Percentiles rank a stretch among this genome's conserved stretches.
Conservation (phyloP, 192 early-diverging fungal species). For the Piromyces sp. region DNA sequence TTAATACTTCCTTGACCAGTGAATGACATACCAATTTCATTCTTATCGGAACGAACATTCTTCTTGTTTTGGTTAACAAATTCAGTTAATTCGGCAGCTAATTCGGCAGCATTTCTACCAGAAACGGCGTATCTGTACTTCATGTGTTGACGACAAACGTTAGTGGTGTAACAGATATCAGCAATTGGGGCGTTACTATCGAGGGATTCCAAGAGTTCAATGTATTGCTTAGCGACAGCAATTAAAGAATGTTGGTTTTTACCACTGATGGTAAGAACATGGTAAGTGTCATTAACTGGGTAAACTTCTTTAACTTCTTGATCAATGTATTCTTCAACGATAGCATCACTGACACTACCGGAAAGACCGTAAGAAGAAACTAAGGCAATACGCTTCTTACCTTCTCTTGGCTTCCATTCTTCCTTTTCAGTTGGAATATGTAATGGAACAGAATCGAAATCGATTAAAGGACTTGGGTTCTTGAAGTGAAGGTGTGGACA, state of each 20-base stretch:
- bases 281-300: constrained; percentile 2
- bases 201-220: neutral
- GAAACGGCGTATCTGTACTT: neutral
- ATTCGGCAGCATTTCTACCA: neutral
- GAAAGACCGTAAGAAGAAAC: constrained; percentile 12
- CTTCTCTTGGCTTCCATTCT: constrained; percentile 1
- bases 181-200: neutral
- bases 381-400: constrained; percentile 8
- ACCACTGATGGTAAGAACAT: constrained; percentile 7
- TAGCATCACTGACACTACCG: constrained; percentile 11
- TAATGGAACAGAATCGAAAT: constrained; percentile 7
- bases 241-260: neutral
- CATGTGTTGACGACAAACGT: neutral
- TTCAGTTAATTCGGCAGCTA: neutral
- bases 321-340: constrained; percentile 13
- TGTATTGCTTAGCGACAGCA: neutral
- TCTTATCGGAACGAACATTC: neutral
- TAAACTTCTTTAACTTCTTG: neutral
- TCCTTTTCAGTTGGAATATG: constrained; percentile 10
- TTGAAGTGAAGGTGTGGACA: constrained; percentile 9
- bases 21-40: neutral
- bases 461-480: constrained; percentile 10
- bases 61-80: neutral
- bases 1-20: neutral
- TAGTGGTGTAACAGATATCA: neutral